Conservation (phyloP, 2,329 filamentous ascomycete species). For the Apiospora pterosperma region DNA sequence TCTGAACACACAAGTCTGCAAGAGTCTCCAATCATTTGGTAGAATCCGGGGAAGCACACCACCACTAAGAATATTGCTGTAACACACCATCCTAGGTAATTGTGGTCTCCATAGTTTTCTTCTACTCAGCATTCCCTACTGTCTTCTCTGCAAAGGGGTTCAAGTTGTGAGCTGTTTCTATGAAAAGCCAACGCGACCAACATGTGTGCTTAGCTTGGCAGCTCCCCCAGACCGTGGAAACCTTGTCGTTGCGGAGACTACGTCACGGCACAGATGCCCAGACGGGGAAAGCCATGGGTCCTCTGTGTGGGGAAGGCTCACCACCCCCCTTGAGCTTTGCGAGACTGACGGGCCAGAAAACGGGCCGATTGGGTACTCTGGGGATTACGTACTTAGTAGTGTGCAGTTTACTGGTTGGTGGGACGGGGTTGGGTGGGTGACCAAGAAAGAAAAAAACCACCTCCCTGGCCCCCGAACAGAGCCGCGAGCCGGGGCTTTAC, state of each 20-base stretch:
- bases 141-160: not conserved
- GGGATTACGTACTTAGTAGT: too few relatives aligned
- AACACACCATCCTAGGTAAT: not conserved
- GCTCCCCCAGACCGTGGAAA: not conserved
- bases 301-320: not conserved
- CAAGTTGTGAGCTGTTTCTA: not conserved
- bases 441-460: too few relatives aligned
- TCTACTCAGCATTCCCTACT: not conserved
- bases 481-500: not conserved
- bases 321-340: not conserved
- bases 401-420: not conserved
- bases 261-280: conserved; percentile 1
- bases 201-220: too few relatives aligned
- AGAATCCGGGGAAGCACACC: not conserved
- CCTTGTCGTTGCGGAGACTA: not conserved
- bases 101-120: not conserved
- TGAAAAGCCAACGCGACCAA: too few relatives aligned
- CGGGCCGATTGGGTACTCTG: not conserved
- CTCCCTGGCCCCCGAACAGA: not conserved
- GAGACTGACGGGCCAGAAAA: not conserved
- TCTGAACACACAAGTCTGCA: not conserved
- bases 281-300: not conserved
- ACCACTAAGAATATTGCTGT: not conserved
- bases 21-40: not conserved
- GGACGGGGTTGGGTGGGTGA: too few relatives aligned